phyloP scores from a whole-genome alignment of 257 asterid genomes.

The Phtheirospermum japonicum region DNA sequence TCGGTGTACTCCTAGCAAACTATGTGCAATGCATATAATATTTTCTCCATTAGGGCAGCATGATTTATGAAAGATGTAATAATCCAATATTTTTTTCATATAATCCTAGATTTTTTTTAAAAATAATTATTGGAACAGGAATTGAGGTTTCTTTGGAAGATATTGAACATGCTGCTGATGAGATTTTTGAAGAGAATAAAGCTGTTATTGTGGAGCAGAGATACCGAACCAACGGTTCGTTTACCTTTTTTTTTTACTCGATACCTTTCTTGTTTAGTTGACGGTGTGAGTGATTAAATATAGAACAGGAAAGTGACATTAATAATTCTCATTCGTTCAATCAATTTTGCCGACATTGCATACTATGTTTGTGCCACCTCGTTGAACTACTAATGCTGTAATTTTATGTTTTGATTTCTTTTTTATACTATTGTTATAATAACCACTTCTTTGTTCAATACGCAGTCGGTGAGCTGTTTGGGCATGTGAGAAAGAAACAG shows the following conservation, averaged over 20 bases:
- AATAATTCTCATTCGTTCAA: not conserved
- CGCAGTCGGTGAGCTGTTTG: conserved; percentile 86
- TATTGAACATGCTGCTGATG: conserved; percentile 54
- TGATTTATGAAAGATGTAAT: not conserved
- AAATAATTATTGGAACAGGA: conserved; percentile 47
- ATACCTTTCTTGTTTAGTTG: conserved; percentile 8
- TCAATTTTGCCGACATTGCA: no score
- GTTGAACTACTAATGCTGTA: not conserved
- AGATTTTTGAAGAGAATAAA: conserved; percentile 68
- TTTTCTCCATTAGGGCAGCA: not conserved
- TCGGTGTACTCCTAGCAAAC: not conserved
- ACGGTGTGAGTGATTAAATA: not conserved
- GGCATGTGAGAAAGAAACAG: conserved; percentile 74
- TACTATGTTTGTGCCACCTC: not conserved
- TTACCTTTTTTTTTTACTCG: conserved; percentile 11
- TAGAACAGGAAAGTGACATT: not conserved
- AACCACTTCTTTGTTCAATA: conserved; percentile 1
- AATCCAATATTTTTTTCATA: not conserved
- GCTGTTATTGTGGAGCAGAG: conserved; percentile 71
- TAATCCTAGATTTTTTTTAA: conserved; percentile 9
- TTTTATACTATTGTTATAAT: conserved; percentile 16
- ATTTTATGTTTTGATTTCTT: not conserved
- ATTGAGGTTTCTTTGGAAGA: conserved; percentile 76
- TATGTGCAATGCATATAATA: not conserved
- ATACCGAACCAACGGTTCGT: conserved; percentile 82